Percentiles rank a stretch among this genome's conserved stretches.
Conservation (phyloP, 768 basidiomycete genomes). For the Sarcomyxa edulis region DNA sequence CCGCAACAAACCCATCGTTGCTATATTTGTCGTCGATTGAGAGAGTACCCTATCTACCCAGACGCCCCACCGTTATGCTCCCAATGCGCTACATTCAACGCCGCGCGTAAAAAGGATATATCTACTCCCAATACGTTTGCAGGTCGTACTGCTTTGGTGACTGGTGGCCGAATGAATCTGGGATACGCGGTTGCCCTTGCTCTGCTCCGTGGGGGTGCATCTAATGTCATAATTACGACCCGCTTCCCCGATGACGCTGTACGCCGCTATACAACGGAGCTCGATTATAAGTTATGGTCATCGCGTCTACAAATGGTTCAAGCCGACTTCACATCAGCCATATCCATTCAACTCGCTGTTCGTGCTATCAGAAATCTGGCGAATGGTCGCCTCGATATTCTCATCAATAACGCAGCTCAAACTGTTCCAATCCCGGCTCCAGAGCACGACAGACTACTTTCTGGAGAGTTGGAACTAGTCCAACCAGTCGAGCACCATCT, state of each 20-base stretch:
- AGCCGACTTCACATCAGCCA: too few species aligned
- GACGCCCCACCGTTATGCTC: too few species aligned
- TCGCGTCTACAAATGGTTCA: conserved; percentile 22
- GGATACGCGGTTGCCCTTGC: conserved; percentile 25
- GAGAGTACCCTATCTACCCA: too few species aligned
- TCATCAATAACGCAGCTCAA: conserved; percentile 32
- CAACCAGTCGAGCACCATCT: too few species aligned
- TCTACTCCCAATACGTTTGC: too few species aligned
- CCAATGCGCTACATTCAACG: too few species aligned
- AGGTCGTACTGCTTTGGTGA: conserved; percentile 25
- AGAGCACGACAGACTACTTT: conserved; percentile 5
- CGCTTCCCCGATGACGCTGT: conserved; percentile 28
- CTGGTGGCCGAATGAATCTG: conserved; percentile 29
- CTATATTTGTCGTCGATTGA: too few species aligned
- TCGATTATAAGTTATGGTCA: conserved; percentile 20
- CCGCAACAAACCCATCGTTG: too few species aligned
- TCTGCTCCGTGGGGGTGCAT: conserved; percentile 24
- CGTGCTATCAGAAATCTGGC: conserved; percentile 1
- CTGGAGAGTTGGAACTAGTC: too few species aligned
- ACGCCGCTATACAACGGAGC: conserved; percentile 20
- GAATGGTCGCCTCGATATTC: conserved; percentile 22
- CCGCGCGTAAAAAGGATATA: too few species aligned
- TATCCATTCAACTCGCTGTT: too few species aligned
- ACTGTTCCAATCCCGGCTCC: too few species aligned
- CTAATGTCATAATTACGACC: conserved; percentile 21